Percentiles rank a stretch among this genome's conserved stretches.
Evolutionary conservation across 306 rosid species (phyloP).

Genomic region (Inga laurina): DNA sequence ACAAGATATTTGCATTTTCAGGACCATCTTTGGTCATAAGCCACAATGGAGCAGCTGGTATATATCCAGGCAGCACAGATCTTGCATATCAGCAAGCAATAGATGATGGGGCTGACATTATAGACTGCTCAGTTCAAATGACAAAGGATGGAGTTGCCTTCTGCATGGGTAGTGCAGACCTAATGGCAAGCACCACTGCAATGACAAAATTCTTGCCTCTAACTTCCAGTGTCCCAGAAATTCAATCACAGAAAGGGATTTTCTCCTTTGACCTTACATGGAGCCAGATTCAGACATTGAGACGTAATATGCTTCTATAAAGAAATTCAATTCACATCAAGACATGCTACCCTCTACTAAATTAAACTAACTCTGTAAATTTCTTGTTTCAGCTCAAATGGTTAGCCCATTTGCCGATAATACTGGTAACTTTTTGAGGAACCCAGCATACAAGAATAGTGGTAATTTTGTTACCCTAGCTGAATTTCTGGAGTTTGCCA

Average conservation of each 20-base stretch:
- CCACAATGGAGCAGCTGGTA: slow-evolving; percentile 78
- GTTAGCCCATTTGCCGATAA: slow-evolving; percentile 26
- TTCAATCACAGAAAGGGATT: slow-evolving; percentile 65
- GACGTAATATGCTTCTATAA: slow-evolving; percentile 52
- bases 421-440: slow-evolving; percentile 43
- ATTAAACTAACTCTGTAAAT: slow-evolving; percentile 1
- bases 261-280: slow-evolving; percentile 81
- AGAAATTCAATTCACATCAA: slow-evolving; percentile 4
- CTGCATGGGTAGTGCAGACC: slow-evolving; percentile 61
- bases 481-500: slow-evolving; percentile 82
- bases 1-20: slow-evolving; percentile 36
- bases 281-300: slow-evolving; percentile 71
- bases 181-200: slow-evolving; percentile 51
- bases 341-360: neutral
- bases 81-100: slow-evolving; percentile 80
- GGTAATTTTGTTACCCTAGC: slow-evolving; percentile 72
- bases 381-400: slow-evolving; percentile 66
- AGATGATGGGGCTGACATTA: slow-evolving; percentile 72
- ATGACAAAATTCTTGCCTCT: slow-evolving; percentile 54
- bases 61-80: slow-evolving; percentile 80
- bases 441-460: slow-evolving; percentile 67
- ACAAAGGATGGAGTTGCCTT: slow-evolving; percentile 84
- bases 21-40: slow-evolving; percentile 64
- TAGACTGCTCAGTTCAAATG: slow-evolving; percentile 93
- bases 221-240: slow-evolving; percentile 53